phyloP scores from a whole-genome alignment of 2,329 filamentous ascomycete species.

The Arthrobotrys sphaeroides region DNA sequence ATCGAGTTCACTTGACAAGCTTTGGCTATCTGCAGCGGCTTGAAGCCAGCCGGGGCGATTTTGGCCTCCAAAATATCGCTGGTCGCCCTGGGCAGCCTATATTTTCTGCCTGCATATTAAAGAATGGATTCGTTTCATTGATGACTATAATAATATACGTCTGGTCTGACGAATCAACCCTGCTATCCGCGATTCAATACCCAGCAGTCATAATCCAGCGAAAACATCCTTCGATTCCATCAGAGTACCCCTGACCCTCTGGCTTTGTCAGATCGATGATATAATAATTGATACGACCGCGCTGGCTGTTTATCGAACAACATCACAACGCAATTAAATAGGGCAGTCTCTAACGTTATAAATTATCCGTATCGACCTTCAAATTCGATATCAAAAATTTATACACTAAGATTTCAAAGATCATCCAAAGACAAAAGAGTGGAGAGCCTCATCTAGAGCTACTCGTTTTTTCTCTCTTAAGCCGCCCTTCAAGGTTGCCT shows the following conservation, averaged over 20 bases:
- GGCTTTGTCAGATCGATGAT: constrained; percentile 32
- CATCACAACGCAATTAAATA: constrained; percentile 42
- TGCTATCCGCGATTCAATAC: constrained; percentile 7
- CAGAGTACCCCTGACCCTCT: constrained; percentile 26
- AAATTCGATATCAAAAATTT: constrained; percentile 7
- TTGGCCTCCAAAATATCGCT: constrained; percentile 21
- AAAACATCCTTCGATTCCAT: constrained; percentile 51
- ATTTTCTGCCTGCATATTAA: constrained; percentile 39
- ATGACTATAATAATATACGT: constrained; percentile 53
- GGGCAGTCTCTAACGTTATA: constrained; percentile 18
- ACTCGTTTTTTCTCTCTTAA: not conserved
- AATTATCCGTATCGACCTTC: constrained; percentile 15
- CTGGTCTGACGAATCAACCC: constrained; percentile 49
- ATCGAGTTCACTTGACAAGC: constrained; percentile 32
- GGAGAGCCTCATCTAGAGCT: not conserved
- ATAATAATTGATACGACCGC: constrained; percentile 46
- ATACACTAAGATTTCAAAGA: not conserved
- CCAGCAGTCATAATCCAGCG: constrained; percentile 53
- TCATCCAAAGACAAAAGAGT: not conserved
- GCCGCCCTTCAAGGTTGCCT: constrained; percentile 14
- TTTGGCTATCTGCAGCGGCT: constrained; percentile 22
- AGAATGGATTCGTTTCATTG: constrained; percentile 30
- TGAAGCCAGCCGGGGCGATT: constrained; percentile 16
- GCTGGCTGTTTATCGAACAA: constrained; percentile 23
- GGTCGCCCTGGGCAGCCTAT: constrained; percentile 3